phyloP scores from a whole-genome alignment of 2,329 filamentous ascomycete genomes.

The Eutypa lata region DNA sequence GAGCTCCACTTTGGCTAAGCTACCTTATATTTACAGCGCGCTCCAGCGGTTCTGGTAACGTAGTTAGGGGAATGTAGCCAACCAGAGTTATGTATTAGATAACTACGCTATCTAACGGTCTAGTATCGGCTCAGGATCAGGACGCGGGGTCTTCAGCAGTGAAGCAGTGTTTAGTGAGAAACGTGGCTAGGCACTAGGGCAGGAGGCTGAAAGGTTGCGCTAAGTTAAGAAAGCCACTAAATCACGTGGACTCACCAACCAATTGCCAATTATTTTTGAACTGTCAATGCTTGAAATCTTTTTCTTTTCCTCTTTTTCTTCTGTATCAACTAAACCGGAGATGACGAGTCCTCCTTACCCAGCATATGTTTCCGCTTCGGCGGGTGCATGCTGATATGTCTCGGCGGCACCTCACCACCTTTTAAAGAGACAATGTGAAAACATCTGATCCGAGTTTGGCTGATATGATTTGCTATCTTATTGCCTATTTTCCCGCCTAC shows the following conservation, averaged over 20 bases:
- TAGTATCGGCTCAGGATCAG: too few relatives aligned
- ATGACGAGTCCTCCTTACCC: constrained; percentile 68
- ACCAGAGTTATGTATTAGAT: too few relatives aligned
- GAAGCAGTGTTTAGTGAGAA: too few relatives aligned
- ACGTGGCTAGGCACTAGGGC: too few relatives aligned
- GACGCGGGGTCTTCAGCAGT: too few relatives aligned
- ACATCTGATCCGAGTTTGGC: constrained; percentile 54
- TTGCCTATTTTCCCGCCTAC: constrained; percentile 17
- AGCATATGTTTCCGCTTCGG: constrained; percentile 52
- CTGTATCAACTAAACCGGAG: constrained; percentile 74
- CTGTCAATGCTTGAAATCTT: neutral
- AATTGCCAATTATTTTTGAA: neutral
- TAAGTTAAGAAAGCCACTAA: too few relatives aligned
- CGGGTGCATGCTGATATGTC: constrained; percentile 64
- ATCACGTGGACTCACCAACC: neutral
- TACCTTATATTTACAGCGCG: too few relatives aligned
- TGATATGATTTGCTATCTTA: constrained; percentile 13
- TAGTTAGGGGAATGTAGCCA: too few relatives aligned
- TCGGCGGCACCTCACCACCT: constrained; percentile 63
- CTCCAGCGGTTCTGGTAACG: too few relatives aligned
- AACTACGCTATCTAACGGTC: too few relatives aligned
- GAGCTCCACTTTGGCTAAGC: too few relatives aligned
- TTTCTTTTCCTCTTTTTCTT: constrained; percentile 39
- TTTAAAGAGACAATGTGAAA: constrained; percentile 59
- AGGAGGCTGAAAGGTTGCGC: too few relatives aligned